A percentile compares a stretch with the other conserved stretches of the same genome.
Evolutionary conservation across 306 rosid species (phyloP).

Genomic region (Trifolium subterraneum): DNA sequence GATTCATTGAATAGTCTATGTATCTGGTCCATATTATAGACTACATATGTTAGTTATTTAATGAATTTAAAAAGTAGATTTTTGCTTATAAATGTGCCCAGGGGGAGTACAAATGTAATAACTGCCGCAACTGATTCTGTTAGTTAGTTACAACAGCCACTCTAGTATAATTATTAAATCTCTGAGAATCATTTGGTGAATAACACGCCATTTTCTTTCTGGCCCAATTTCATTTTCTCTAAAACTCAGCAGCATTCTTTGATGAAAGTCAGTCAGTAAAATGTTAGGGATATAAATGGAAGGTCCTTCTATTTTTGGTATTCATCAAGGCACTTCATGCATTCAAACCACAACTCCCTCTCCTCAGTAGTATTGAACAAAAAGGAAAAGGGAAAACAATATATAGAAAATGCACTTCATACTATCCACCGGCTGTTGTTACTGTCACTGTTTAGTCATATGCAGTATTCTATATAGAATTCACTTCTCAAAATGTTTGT

Average conservation of each 20-base stretch:
- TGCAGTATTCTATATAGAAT: constrained; percentile 23
- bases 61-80: too few species aligned
- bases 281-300: neutral
- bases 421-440: constrained; percentile 27
- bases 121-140: neutral
- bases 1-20: too few species aligned
- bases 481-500: constrained; percentile 41
- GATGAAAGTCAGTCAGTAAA: constrained; percentile 13
- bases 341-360: constrained; percentile 12
- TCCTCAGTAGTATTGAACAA: constrained; percentile 13
- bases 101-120: neutral
- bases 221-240: neutral
- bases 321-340: neutral
- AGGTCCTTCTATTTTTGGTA: constrained; percentile 1
- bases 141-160: neutral
- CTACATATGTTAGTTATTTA: too few species aligned
- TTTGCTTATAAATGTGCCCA: too few species aligned
- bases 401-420: constrained; percentile 22
- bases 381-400: constrained; percentile 10
- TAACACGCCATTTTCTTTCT: neutral
- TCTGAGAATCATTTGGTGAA: neutral
- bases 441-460: constrained; percentile 25
- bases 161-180: neutral
- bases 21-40: too few species aligned
- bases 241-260: neutral